Evolutionary conservation across 108 stramenopile genomes (phyloP).

Genomic region (Aurantiochytrium sp.): DNA sequence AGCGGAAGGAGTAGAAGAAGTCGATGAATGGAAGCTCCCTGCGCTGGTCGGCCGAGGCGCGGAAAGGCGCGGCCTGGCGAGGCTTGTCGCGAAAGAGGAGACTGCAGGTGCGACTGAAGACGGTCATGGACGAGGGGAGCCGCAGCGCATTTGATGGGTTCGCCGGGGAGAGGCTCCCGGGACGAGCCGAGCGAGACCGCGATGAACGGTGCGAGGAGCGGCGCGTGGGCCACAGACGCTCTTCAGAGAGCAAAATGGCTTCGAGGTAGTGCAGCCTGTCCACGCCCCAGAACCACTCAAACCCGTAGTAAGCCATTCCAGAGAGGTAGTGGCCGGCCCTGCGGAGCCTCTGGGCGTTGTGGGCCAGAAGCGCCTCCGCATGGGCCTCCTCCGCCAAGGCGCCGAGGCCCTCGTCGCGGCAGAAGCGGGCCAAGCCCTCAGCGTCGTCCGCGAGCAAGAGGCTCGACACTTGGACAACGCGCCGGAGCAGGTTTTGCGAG

Average conservation of each 20-base stretch:
- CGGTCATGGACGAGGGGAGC: neutral
- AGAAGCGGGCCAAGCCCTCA: neutral
- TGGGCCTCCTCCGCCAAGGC: neutral
- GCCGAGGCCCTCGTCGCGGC: neutral
- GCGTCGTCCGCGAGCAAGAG: neutral
- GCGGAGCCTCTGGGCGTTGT: neutral
- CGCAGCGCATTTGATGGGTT: too few species aligned
- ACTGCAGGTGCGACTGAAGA: neutral
- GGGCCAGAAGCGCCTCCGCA: neutral
- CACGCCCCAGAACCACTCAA: neutral
- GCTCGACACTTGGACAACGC: neutral
- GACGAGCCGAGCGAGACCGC: neutral
- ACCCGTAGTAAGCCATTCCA: neutral
- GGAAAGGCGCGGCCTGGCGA: neutral
- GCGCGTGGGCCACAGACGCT: neutral
- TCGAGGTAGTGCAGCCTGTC: neutral
- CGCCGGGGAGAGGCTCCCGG: too few species aligned
- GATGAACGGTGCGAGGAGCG: neutral
- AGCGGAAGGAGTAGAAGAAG: neutral
- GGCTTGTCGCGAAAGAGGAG: neutral
- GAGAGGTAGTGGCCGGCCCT: neutral
- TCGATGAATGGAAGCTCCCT: neutral
- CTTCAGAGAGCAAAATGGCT: neutral
- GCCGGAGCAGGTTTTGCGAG: neutral
- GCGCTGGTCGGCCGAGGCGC: neutral